Base-by-base conservation (phyloP, 2,329 filamentous ascomycete genomes). In the Zasmidium cellare region DNA sequence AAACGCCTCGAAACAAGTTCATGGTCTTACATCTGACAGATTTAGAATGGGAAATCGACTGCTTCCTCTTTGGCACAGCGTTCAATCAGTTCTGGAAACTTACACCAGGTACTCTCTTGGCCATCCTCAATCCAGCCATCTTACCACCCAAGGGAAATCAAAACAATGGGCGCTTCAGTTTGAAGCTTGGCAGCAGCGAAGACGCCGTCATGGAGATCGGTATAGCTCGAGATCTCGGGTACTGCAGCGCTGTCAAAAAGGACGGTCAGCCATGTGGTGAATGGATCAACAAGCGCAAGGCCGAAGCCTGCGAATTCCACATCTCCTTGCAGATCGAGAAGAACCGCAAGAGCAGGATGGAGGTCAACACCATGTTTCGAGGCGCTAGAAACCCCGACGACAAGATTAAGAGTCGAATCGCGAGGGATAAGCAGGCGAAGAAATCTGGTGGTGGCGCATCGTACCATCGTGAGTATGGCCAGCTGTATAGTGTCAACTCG, bases 61-160 rank as follows among this genome's bases (percentile, higher is more conserved):
- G 97, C 45, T 97, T 92, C 67, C 84, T 99, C 14, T 99, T 99
- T 75, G 90, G 90, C 67, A 87, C 88, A 0, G 96, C 91, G 6
- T 97, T 97, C 68, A 88, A 90, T 16, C 87, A 90, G 55, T 99
- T 94, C 77, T 97, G 93, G 88, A 96, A 96, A 71, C 79, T 97
- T n/a, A 87, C 87, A 0, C 84, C 91, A 1, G 94, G 94, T n/a
- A 97, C 92, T 0, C 83, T 97, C 1, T 81, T 99, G 56, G 94
- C 93, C 3, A 90, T 99, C 23, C 80, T 99, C 25, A 99, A 99
- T 70, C 94, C 94, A 1, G 86, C 81, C 18, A 88, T 97, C 66
- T 90, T 99, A 86, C 91, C 93, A 2, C 93, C 93, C 0, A 89
- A 89, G 0, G 85, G 85, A 1, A 84, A 87, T 19, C 81, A 85